phyloP scores from a whole-genome alignment of 805 yeast genomes.

The Wickerhamiella musiphila region DNA sequence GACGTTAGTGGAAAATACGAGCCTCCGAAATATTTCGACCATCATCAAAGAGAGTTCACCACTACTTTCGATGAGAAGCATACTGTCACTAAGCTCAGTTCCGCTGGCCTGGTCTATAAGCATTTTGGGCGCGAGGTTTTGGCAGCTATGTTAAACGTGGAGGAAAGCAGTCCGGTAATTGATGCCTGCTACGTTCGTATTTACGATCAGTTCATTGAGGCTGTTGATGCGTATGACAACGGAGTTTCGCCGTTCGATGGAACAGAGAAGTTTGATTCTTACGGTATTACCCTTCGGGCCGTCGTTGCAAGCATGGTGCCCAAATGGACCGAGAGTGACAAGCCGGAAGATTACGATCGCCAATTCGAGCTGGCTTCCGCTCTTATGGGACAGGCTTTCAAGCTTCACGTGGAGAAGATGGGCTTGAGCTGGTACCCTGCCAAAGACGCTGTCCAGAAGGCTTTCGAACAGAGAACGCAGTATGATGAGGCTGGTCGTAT shows the following conservation, averaged over 20 bases:
- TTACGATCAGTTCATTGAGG: conserved; percentile 77
- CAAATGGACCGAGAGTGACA: conserved; percentile 54
- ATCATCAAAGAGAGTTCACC: conserved; percentile 83
- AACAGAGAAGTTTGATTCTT: conserved; percentile 50
- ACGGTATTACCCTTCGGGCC: conserved; percentile 59
- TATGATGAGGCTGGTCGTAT: conserved; percentile 59
- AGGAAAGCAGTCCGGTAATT: conserved; percentile 26
- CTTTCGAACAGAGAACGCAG: conserved; percentile 42
- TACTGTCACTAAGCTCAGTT: conserved; percentile 63
- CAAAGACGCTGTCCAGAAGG: conserved; percentile 52
- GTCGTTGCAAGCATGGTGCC: conserved; percentile 73
- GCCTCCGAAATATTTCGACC: conserved; percentile 74
- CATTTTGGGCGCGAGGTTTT: conserved; percentile 28
- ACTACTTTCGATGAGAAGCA: conserved; percentile 45
- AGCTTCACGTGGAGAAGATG: conserved; percentile 43
- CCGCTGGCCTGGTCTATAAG: conserved; percentile 87
- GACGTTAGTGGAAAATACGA: conserved; percentile 92
- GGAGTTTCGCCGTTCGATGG: conserved; percentile 53
- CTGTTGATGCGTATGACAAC: conserved; percentile 87
- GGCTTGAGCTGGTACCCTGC: conserved; percentile 91
- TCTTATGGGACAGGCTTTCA: conserved; percentile 71
- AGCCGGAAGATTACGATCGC: conserved; percentile 42
- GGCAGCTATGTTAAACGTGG: conserved; percentile 29
- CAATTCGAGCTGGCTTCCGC: conserved; percentile 54
- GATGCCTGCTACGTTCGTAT: conserved; percentile 55